Percentiles rank a stretch among this genome's conserved stretches.
Evolutionary conservation across 768 basidiomycete species (phyloP).

Genomic region (Phylloporus scabripes): DNA sequence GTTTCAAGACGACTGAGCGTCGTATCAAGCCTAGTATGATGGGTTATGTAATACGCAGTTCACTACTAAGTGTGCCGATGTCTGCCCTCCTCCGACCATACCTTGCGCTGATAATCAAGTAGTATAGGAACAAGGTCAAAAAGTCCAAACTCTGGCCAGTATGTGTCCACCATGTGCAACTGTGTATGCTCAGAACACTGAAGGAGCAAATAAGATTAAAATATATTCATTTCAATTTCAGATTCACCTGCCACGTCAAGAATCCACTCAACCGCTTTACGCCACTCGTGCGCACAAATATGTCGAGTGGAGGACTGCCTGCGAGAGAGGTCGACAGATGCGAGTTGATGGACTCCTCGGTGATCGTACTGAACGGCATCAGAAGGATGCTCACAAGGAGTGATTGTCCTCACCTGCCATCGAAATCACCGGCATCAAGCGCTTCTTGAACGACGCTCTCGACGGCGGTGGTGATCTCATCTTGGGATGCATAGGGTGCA

Average conservation of each 20-base stretch:
- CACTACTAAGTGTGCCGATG: neutral
- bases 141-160: slow-evolving; percentile 93
- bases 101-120: slow-evolving; percentile 79
- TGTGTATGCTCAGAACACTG: slow-evolving; percentile 82
- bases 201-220: neutral
- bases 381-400: neutral
- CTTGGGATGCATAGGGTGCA: slow-evolving; percentile 87
- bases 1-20: neutral
- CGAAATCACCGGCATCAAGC: slow-evolving; percentile 28
- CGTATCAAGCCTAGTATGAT: neutral
- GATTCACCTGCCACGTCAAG: slow-evolving; percentile 88
- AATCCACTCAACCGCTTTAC: slow-evolving; percentile 65
- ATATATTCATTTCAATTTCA: neutral
- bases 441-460: slow-evolving; percentile 29
- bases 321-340: slow-evolving; percentile 60
- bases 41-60: slow-evolving; percentile 17
- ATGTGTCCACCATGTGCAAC: slow-evolving; percentile 75
- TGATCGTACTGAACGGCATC: slow-evolving; percentile 39
- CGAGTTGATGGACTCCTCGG: slow-evolving; percentile 60
- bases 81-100: slow-evolving; percentile 37
- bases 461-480: slow-evolving; percentile 86
- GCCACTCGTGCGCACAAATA: slow-evolving; percentile 88
- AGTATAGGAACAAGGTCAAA: slow-evolving; percentile 83
- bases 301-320: slow-evolving; percentile 77
- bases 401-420: slow-evolving; percentile 19